Conservation (phyloP, 306 rosid species). For the Trifolium dubium region DNA sequence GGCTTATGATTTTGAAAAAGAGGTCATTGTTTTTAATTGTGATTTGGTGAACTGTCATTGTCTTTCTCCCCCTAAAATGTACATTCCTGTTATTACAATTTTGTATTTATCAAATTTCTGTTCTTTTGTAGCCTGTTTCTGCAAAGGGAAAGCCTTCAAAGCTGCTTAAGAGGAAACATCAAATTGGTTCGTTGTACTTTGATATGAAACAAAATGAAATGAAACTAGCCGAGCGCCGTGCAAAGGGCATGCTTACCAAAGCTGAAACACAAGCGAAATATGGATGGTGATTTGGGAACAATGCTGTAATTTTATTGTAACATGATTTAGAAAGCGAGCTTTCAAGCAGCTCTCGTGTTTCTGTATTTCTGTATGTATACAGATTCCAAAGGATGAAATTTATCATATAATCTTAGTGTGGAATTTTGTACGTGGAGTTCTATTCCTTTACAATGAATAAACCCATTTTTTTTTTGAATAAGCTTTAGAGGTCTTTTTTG, state of each 20-base stretch:
- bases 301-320: constrained; percentile 21
- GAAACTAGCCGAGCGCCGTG: constrained; percentile 80
- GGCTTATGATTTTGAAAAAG: not conserved
- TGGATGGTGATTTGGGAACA: constrained; percentile 78
- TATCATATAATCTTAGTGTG: not conserved
- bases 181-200: constrained; percentile 77
- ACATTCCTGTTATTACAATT: not conserved
- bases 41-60: constrained; percentile 1
- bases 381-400: constrained; percentile 19
- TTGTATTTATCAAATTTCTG: not conserved
- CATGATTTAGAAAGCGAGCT: not conserved
- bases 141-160: constrained; percentile 85
- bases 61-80: not conserved
- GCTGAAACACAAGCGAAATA: constrained; percentile 96
- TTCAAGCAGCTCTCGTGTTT: constrained; percentile 13
- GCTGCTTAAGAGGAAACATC: constrained; percentile 96
- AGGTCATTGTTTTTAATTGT: not conserved
- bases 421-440: not conserved
- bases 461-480: not conserved
- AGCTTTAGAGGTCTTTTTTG: not conserved
- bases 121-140: constrained; percentile 68
- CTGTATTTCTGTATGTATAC: constrained; percentile 26
- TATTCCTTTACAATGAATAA: not conserved
- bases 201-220: constrained; percentile 94
- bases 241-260: constrained; percentile 90